Evolutionary conservation across 176 grass and related monocot genomes (phyloP).

Genomic region (Cymbopogon citratus): DNA sequence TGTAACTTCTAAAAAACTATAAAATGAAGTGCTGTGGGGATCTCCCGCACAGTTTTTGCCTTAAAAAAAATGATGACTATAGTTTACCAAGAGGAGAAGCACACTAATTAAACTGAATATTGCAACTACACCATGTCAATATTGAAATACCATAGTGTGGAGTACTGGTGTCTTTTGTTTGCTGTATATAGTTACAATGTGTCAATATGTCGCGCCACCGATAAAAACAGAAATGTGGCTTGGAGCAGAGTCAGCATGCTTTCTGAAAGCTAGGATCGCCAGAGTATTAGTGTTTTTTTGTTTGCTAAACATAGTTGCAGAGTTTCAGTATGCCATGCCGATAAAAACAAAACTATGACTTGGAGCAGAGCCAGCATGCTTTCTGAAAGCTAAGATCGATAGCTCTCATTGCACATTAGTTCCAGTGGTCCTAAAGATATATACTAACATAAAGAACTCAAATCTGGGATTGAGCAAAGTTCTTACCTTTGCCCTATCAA

Average conservation of each 20-base stretch:
- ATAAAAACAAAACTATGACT: background rate
- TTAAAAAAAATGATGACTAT: background rate
- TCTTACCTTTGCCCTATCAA: constrained; percentile 58
- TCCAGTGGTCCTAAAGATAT: background rate
- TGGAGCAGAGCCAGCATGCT: background rate
- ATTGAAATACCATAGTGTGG: background rate
- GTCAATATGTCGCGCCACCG: background rate
- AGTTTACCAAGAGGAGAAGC: background rate
- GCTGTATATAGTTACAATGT: background rate
- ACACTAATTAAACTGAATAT: background rate
- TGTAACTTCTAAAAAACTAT: no score
- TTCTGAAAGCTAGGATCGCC: background rate
- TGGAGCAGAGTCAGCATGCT: background rate
- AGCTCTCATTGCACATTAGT: background rate
- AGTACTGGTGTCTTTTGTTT: background rate
- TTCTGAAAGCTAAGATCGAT: background rate
- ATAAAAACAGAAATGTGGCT: background rate
- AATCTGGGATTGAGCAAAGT: background rate
- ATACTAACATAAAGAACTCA: background rate
- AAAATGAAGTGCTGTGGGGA: no score
- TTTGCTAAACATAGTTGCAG: background rate
- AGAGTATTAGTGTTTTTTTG: background rate
- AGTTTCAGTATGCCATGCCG: background rate
- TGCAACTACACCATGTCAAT: background rate
- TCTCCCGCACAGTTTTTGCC: no score